Percentiles rank a stretch among this genome's conserved stretches.
Conservation (phyloP, 2,329 filamentous ascomycete genomes). For the Daldinia sp. region DNA sequence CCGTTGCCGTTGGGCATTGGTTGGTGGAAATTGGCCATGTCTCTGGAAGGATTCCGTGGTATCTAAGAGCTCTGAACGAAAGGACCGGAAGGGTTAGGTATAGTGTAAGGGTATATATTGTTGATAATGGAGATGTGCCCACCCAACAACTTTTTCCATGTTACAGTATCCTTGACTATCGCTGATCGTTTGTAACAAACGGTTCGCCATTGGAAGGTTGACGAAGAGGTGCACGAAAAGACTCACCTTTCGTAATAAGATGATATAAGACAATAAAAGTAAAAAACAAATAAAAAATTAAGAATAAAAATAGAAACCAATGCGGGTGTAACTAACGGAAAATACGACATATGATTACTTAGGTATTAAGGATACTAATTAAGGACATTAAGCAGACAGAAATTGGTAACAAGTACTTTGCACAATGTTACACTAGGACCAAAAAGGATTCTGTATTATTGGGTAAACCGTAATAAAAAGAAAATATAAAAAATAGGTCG, state of each 20-base stretch:
- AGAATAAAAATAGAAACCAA: not conserved
- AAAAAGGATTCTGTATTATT: no score
- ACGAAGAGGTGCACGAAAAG: not conserved
- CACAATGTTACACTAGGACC: not conserved
- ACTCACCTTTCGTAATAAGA: not conserved
- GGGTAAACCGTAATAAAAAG: not conserved
- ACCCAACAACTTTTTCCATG: slow-evolving; percentile 17
- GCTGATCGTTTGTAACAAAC: slow-evolving; percentile 13
- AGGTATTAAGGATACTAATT: slow-evolving; percentile 9
- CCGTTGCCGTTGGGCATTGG: slow-evolving; percentile 7
- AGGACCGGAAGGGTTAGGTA: slow-evolving; percentile 17
- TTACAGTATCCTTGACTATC: slow-evolving; percentile 7
- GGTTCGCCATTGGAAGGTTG: not conserved
- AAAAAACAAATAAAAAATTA: not conserved
- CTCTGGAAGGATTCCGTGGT: slow-evolving; percentile 23
- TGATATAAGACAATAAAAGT: not conserved
- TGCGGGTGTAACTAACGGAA: not conserved
- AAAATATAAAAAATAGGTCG: slow-evolving; percentile 29
- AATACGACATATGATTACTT: slow-evolving; percentile 3
- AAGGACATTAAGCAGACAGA: slow-evolving; percentile 1
- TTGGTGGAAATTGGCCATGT: slow-evolving; percentile 12
- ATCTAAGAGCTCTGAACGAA: slow-evolving; percentile 18
- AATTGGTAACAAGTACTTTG: slow-evolving; percentile 8
- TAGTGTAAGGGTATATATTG: slow-evolving; percentile 6
- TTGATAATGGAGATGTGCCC: slow-evolving; percentile 19